Evolutionary conservation across 2,329 filamentous ascomycete species (phyloP).

Genomic region (Aspergillus sp.): DNA sequence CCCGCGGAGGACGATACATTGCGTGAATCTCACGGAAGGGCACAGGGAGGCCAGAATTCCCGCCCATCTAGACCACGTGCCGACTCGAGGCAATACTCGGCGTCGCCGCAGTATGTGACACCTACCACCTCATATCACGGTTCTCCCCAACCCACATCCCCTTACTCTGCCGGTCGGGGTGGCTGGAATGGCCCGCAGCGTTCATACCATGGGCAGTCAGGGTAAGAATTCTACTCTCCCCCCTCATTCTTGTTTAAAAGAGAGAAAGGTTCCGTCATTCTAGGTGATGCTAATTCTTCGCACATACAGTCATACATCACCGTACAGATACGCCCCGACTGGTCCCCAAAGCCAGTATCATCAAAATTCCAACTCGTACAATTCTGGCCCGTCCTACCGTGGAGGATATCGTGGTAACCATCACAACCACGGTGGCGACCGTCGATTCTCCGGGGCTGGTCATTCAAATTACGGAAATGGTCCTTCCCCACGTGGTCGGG

Average conservation of each 20-base stretch:
- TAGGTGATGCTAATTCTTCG: constrained; percentile 24
- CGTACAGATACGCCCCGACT: constrained; percentile 58
- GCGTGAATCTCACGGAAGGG: constrained; percentile 35
- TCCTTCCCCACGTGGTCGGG: constrained; percentile 53
- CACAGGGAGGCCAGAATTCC: constrained; percentile 27
- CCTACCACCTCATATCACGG: constrained; percentile 57
- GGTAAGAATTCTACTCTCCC: constrained; percentile 47
- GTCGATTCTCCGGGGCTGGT: constrained; percentile 46
- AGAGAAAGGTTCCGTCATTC: constrained; percentile 2
- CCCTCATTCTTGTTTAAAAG: not conserved
- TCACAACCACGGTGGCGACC: constrained; percentile 48
- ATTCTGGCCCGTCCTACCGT: constrained; percentile 56
- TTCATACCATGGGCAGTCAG: constrained; percentile 47
- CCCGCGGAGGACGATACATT: constrained; percentile 31
- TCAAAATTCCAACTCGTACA: constrained; percentile 49
- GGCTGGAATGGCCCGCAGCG: constrained; percentile 49
- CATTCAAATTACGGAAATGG: constrained; percentile 47
- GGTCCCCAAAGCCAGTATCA: constrained; percentile 58
- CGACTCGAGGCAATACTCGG: constrained; percentile 52
- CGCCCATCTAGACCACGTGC: constrained; percentile 42
- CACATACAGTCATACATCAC: constrained; percentile 59
- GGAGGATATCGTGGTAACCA: constrained; percentile 61
- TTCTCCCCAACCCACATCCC: constrained; percentile 63
- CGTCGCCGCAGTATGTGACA: constrained; percentile 59
- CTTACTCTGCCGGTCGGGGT: constrained; percentile 56